phyloP scores from a whole-genome alignment of 257 asterid genomes.

The Striga asiatica region DNA sequence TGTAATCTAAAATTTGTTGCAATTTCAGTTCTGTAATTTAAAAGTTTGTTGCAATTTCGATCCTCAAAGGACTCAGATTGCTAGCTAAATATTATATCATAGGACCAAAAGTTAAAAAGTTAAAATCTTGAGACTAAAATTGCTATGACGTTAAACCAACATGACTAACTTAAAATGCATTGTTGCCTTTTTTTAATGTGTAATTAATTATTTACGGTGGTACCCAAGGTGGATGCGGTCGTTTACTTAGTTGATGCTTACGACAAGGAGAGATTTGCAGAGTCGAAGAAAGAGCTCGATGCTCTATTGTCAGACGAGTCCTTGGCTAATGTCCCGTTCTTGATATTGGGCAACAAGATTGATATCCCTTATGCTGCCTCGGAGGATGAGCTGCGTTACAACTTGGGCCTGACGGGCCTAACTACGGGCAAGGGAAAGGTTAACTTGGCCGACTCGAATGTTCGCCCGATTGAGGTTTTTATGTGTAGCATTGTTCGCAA shows the following conservation, averaged over 20 bases:
- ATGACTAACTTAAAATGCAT: no score
- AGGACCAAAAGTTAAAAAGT: no score
- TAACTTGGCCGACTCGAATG: conserved; percentile 27
- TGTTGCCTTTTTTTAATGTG: no score
- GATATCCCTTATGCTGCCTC: conserved; percentile 48
- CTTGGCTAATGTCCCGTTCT: conserved; percentile 41
- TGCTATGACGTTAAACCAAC: no score
- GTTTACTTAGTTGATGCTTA: conserved; percentile 45
- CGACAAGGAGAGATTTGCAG: conserved; percentile 50
- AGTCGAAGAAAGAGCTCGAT: conserved; percentile 50
- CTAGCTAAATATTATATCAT: no score
- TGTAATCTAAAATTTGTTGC: no score
- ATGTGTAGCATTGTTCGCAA: conserved; percentile 61
- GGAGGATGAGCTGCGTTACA: conserved; percentile 37
- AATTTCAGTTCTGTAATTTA: no score
- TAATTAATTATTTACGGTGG: no score
- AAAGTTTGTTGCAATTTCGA: no score
- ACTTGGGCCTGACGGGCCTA: conserved; percentile 40
- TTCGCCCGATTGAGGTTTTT: conserved; percentile 48
- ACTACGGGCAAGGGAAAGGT: conserved; percentile 54
- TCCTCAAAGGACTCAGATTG: no score
- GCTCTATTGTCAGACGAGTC: conserved; percentile 46
- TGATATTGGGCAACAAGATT: conserved; percentile 49
- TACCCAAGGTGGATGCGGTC: conserved; percentile 54
- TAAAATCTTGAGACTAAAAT: no score